Conservation (phyloP, 768 basidiomycete species). For the Amanita phalloides region DNA sequence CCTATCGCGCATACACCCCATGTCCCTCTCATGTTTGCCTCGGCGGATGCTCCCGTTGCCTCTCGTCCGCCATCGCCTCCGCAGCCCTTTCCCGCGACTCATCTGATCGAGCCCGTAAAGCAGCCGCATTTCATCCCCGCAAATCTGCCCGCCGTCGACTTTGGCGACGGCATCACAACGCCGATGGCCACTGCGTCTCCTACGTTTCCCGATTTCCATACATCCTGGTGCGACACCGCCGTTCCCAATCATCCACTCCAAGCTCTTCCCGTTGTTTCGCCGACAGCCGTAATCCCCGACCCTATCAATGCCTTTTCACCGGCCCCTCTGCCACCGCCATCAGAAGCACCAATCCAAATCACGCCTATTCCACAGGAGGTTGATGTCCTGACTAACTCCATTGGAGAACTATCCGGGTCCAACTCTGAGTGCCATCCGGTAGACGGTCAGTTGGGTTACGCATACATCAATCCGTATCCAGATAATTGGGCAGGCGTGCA, state of each 20-base stretch:
- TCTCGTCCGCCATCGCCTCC: conserved; percentile 22
- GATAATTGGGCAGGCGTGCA: conserved; percentile 12
- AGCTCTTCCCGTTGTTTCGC: conserved; percentile 5
- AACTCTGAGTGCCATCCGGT: conserved; percentile 41
- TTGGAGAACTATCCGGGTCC: conserved; percentile 48
- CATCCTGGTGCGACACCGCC: conserved; percentile 29
- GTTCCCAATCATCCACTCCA: conserved; percentile 26
- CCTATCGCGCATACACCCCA: conserved; percentile 13
- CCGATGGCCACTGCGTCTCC: conserved; percentile 11
- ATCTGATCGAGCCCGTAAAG: conserved; percentile 19
- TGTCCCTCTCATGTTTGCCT: conserved; percentile 2
- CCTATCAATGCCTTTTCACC: conserved; percentile 11
- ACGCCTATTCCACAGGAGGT: conserved; percentile 1
- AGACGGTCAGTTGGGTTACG: conserved; percentile 26
- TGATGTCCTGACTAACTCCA: conserved; percentile 20
- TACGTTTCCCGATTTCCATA: conserved; percentile 20
- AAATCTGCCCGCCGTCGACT: conserved; percentile 11
- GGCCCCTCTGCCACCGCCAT: conserved; percentile 6
- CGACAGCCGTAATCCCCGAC: conserved; percentile 10
- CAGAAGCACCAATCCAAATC: conserved; percentile 1
- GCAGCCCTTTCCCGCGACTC: conserved; percentile 17
- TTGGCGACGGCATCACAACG: conserved; percentile 7
- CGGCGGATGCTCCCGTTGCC: conserved; percentile 3
- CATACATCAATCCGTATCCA: conserved; percentile 19
- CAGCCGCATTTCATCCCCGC: conserved; percentile 14